phyloP scores from a whole-genome alignment of 1,284 basidiomycete species.

The Fistulinella staudtii region DNA sequence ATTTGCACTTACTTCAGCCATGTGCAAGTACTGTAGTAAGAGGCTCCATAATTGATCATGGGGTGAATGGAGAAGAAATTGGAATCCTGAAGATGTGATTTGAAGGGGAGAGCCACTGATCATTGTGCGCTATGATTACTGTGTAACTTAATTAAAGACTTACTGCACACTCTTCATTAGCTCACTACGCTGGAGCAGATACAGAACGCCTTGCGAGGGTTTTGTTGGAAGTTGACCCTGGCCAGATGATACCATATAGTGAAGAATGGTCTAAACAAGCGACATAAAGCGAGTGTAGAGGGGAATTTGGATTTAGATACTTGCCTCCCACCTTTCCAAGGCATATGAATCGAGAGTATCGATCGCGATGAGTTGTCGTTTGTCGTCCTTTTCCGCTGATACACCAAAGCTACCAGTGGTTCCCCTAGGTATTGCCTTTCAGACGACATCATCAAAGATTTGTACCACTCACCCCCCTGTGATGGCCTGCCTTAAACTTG shows the following conservation, averaged over 20 bases:
- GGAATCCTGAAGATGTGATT: constrained; percentile 96
- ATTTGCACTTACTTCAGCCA: constrained; percentile 61
- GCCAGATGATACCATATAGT: constrained; percentile 97
- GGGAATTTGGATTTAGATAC: constrained; percentile 18
- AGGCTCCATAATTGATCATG: constrained; percentile 98
- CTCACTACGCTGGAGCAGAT: constrained; percentile 80
- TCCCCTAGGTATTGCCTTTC: constrained; percentile 54
- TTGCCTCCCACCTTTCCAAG: constrained; percentile 90
- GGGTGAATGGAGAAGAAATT: constrained; percentile 95
- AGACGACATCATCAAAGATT: constrained; percentile 2
- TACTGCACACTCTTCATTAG: constrained; percentile 74
- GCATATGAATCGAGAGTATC: constrained; percentile 83
- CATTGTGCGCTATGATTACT: constrained; percentile 8
- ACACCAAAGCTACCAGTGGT: constrained; percentile 90
- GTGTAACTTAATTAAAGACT: constrained; percentile 21
- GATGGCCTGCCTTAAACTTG: constrained; percentile 80
- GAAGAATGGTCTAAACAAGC: constrained; percentile 71
- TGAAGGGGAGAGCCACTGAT: constrained; percentile 55
- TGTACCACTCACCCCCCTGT: constrained; percentile 74
- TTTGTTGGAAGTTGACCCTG: constrained; percentile 63
- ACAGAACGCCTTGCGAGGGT: constrained; percentile 80
- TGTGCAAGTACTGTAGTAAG: constrained; percentile 83
- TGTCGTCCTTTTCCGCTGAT: constrained; percentile 65
- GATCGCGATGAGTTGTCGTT: constrained; percentile 48
- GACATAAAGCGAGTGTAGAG: background rate